Percentiles rank a stretch among this genome's conserved stretches.
These are phyloP conservation scores for Suillus lakei DNA, from an alignment of 768 basidiomycete species.

Conservation along the genomic window DNA sequence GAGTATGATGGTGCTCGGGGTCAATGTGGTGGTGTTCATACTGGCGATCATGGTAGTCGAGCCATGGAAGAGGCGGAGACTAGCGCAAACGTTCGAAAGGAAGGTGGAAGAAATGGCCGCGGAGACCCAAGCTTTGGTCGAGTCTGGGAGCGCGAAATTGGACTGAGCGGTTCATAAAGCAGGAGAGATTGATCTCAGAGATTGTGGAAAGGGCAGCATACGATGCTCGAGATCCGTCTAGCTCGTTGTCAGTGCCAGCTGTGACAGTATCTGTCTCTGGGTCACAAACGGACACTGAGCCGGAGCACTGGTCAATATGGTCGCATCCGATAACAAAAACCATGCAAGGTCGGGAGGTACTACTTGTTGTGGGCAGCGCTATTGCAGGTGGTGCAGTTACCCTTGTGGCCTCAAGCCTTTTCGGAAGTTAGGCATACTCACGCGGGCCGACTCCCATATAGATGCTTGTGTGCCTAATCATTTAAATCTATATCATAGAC, in stretches of 20 bases:
- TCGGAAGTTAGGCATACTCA: conserved; percentile 12
- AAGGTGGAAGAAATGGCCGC: conserved; percentile 66
- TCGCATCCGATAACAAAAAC: conserved; percentile 16
- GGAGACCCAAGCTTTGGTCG: conserved; percentile 47
- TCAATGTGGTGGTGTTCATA: conserved; percentile 91
- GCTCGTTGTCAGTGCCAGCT: conserved; percentile 5
- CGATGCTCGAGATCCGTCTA: conserved; percentile 18
- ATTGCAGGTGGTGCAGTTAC: conserved; percentile 30
- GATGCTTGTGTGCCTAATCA: background rate
- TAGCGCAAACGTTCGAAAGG: conserved; percentile 89
- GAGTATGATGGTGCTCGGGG: conserved; percentile 78
- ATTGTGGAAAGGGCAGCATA: conserved; percentile 26
- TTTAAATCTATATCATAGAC: background rate
- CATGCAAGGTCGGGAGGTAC: conserved; percentile 24
- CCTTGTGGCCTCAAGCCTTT: conserved; percentile 26
- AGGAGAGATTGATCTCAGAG: conserved; percentile 42
- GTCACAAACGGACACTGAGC: background rate
- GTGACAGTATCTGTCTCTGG: conserved; percentile 13
- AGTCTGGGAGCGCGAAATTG: conserved; percentile 53
- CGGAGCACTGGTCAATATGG: background rate
- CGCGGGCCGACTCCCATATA: conserved; percentile 9
- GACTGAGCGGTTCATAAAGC: conserved; percentile 52
- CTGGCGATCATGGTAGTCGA: conserved; percentile 91
- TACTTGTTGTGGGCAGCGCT: conserved; percentile 35
- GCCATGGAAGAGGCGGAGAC: conserved; percentile 89